Conservation (phyloP, 257 asterid genomes). For the Capsicum pubescens region DNA sequence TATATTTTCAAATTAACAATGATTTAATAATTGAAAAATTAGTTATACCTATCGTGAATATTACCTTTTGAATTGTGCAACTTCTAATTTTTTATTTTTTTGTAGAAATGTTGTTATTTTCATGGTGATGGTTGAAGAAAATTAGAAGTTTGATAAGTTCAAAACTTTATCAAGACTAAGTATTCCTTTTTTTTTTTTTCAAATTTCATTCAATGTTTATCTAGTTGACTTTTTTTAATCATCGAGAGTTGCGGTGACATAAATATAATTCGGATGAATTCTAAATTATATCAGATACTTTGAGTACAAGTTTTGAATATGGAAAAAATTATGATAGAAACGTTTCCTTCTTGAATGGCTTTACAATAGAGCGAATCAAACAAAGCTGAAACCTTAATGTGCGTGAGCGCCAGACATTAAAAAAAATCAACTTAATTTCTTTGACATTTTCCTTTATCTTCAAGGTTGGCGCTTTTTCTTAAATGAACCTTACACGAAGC, state of each 20-base stretch:
- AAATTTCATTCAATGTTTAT: not conserved
- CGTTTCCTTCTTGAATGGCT: not conserved
- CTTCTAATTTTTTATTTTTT: not conserved
- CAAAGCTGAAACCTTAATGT: accelerated
- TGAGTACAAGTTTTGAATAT: too few relatives aligned
- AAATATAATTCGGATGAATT: not conserved
- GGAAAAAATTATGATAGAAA: too few relatives aligned
- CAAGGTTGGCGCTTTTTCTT: too few relatives aligned
- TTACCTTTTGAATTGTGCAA: not conserved
- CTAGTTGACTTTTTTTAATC: not conserved
- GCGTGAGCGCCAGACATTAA: accelerated
- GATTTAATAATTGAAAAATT: too few relatives aligned
- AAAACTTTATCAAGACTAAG: not conserved
- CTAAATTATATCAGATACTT: too few relatives aligned
- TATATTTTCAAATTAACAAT: not conserved
- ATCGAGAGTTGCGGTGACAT: accelerated
- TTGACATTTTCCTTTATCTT: not conserved
- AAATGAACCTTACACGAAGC: too few relatives aligned
- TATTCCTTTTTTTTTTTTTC: not conserved
- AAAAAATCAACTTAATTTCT: not conserved
- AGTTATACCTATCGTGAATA: not conserved
- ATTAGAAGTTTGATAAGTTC: not conserved
- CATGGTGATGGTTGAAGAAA: not conserved
- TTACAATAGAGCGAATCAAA: accelerated
- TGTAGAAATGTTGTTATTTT: not conserved